Evolutionary conservation across 2,329 filamentous ascomycete genomes (phyloP).

Genomic region (Talaromyces atroroseus): DNA sequence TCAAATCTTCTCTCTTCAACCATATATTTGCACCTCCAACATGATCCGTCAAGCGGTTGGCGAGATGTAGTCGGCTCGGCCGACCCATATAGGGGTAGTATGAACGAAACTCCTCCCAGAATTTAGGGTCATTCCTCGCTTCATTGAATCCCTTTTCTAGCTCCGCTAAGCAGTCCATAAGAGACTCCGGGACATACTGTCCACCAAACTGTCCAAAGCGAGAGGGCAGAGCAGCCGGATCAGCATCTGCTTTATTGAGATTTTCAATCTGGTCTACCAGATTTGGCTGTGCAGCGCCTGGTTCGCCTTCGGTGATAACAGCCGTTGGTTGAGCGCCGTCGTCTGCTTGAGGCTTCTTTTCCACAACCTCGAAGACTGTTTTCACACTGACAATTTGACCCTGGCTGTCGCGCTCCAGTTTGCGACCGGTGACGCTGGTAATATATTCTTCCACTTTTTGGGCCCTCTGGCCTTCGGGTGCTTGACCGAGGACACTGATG

Average conservation of each 20-base stretch:
- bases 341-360: slow-evolving; percentile 52
- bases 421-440: slow-evolving; percentile 61
- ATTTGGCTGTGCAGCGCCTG: slow-evolving; percentile 48
- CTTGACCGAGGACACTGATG: slow-evolving; percentile 70
- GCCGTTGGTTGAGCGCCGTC: slow-evolving; percentile 49
- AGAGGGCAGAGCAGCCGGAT: slow-evolving; percentile 61
- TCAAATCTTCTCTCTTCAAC: slow-evolving; percentile 95
- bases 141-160: slow-evolving; percentile 86
- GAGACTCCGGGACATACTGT: slow-evolving; percentile 92
- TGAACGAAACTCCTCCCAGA: slow-evolving; percentile 95
- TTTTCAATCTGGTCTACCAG: slow-evolving; percentile 80
- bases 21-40: slow-evolving; percentile 94
- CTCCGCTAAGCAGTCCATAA: slow-evolving; percentile 93
- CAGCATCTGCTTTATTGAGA: slow-evolving; percentile 58
- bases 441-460: slow-evolving; percentile 83
- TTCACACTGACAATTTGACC: slow-evolving; percentile 57
- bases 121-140: slow-evolving; percentile 78
- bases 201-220: slow-evolving; percentile 95
- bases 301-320: slow-evolving; percentile 57
- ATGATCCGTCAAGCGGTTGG: slow-evolving; percentile 79
- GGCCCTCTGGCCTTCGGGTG: slow-evolving; percentile 59
- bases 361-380: slow-evolving; percentile 63
- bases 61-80: slow-evolving; percentile 84
- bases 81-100: slow-evolving; percentile 98
- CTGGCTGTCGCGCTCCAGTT: slow-evolving; percentile 40